These are phyloP conservation scores for Symbiodinium natans DNA, from an alignment of 73 alveolate species.

Conservation along the genomic window DNA sequence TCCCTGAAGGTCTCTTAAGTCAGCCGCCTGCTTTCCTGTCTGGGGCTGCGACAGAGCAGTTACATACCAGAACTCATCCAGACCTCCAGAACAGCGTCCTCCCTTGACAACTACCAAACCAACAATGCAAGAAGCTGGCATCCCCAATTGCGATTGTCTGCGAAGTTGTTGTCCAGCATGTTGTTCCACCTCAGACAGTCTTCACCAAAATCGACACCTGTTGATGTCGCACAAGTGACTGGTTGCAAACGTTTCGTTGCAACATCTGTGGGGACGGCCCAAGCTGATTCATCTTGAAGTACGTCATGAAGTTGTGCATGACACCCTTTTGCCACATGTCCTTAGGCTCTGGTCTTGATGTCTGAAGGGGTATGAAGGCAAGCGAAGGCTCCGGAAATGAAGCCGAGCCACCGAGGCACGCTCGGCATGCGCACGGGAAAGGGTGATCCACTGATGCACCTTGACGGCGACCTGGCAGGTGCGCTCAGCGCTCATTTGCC, in stretches of 20 bases:
- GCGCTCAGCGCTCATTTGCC: not conserved
- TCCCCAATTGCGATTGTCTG: constrained; percentile 83
- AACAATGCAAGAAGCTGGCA: not conserved
- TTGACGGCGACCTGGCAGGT: constrained; percentile 25
- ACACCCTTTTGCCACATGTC: constrained; percentile 6
- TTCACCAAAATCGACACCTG: not conserved
- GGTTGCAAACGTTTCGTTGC: not conserved
- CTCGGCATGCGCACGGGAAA: constrained; percentile 49
- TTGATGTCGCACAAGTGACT: not conserved
- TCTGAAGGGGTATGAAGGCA: not conserved
- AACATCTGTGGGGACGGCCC: not conserved
- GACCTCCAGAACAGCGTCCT: not conserved
- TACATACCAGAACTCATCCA: constrained; percentile 88
- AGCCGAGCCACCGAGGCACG: not conserved
- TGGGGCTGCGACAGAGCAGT: constrained; percentile 22
- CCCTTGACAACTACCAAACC: too few relatives aligned
- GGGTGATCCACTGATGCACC: constrained; percentile 85
- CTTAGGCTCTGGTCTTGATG: not conserved
- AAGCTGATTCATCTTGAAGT: constrained; percentile 67
- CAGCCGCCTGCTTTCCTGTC: too few relatives aligned
- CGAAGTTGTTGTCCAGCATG: constrained; percentile 88
- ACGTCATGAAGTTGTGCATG: constrained; percentile 82
- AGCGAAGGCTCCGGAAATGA: not conserved
- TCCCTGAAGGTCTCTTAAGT: not conserved
- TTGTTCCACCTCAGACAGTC: constrained; percentile 31